These are phyloP conservation scores for Yamadazyma sp. DNA, from an alignment of 805 yeast species.

Conservation along the genomic window DNA sequence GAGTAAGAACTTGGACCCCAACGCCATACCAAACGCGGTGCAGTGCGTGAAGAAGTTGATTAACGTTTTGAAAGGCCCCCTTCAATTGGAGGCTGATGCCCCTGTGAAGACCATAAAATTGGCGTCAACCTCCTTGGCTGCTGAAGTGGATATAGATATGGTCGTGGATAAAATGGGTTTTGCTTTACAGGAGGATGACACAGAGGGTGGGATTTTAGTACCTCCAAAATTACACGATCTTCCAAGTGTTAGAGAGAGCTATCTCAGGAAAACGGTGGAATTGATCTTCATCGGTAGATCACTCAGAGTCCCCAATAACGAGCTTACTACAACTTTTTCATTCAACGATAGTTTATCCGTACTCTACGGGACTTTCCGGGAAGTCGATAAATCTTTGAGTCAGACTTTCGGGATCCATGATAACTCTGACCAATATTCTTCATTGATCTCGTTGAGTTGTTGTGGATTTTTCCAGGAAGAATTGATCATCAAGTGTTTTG, in stretches of 20 bases:
- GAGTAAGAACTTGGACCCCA: constrained; percentile 28
- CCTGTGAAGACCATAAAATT: constrained; percentile 57
- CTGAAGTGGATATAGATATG: constrained; percentile 56
- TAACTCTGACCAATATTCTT: constrained; percentile 24
- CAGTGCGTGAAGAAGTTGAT: constrained; percentile 61
- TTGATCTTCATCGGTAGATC: constrained; percentile 35
- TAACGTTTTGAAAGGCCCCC: constrained; percentile 67
- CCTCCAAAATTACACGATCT: constrained; percentile 46
- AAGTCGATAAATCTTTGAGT: constrained; percentile 35
- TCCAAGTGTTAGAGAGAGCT: constrained; percentile 46
- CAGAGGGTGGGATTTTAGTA: constrained; percentile 22
- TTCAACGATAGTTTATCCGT: constrained; percentile 34
- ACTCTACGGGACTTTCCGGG: constrained; percentile 35
- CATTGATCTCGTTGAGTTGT: constrained; percentile 29
- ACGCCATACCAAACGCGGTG: constrained; percentile 49
- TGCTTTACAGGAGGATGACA: constrained; percentile 24
- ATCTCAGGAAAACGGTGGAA: constrained; percentile 54
- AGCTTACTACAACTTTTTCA: constrained; percentile 26
- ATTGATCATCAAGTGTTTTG: constrained; percentile 40
- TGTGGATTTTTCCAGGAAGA: constrained; percentile 39
- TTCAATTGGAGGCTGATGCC: constrained; percentile 43
- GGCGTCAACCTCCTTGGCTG: constrained; percentile 50
- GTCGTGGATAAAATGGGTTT: constrained; percentile 51
- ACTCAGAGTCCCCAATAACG: constrained; percentile 22
- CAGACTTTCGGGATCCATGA: constrained; percentile 20